Evolutionary conservation across 2,329 filamentous ascomycete species (phyloP).

Genomic region (Colletotrichum liriopes): DNA sequence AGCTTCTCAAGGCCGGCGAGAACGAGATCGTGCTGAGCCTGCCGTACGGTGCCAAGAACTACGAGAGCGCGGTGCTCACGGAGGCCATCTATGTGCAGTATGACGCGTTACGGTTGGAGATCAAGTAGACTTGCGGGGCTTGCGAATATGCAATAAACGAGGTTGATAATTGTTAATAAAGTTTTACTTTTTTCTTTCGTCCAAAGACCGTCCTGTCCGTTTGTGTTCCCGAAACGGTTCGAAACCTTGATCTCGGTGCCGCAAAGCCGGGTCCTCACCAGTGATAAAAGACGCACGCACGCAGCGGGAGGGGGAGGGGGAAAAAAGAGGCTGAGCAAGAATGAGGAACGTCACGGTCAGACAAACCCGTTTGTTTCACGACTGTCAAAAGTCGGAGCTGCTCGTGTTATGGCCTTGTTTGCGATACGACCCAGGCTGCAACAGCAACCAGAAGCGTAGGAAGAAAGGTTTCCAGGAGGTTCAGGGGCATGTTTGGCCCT

Average conservation of each 20-base stretch:
- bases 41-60: constrained; percentile 70
- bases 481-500: constrained; percentile 39
- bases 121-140: constrained; percentile 53
- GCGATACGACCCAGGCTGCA: background rate
- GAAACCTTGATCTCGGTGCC: constrained; percentile 13
- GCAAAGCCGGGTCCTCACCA: constrained; percentile 4
- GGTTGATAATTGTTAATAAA: constrained; percentile 9
- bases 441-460: constrained; percentile 15
- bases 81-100: constrained; percentile 73
- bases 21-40: constrained; percentile 70
- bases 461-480: constrained; percentile 17
- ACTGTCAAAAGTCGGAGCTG: constrained; percentile 1
- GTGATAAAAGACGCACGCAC: background rate
- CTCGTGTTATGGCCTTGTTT: background rate
- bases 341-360: constrained; percentile 1
- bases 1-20: constrained; percentile 61
- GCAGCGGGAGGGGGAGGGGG: background rate
- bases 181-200: background rate
- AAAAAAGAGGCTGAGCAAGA: constrained; percentile 11
- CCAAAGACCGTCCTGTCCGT: background rate
- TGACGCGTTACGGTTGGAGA: constrained; percentile 71
- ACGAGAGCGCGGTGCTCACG: constrained; percentile 69
- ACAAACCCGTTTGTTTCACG: constrained; percentile 15
- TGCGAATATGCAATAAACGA: background rate
- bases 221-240: background rate